Conservation (phyloP, 495 filamentous ascomycete species). For the Tuber magnatum region DNA sequence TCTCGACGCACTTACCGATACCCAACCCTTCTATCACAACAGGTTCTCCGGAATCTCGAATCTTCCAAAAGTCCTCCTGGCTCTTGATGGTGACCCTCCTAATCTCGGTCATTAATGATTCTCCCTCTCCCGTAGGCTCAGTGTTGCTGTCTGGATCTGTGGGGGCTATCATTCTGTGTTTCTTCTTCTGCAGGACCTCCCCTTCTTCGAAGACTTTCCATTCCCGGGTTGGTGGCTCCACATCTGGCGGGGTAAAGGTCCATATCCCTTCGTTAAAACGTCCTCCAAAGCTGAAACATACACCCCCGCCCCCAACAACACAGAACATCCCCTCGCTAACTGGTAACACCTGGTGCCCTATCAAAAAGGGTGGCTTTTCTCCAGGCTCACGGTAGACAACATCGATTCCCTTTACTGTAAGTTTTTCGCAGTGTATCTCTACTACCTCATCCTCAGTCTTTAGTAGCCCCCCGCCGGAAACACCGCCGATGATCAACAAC, state of each 20-base stretch:
- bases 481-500: slow-evolving; percentile 35
- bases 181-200: slow-evolving; percentile 27
- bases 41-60: slow-evolving; percentile 56
- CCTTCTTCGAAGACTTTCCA: slow-evolving; percentile 32
- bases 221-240: slow-evolving; percentile 19
- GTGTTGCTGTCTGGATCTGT: slow-evolving; percentile 10
- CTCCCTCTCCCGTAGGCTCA: not conserved
- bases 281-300: slow-evolving; percentile 82
- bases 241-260: slow-evolving; percentile 36
- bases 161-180: slow-evolving; percentile 3
- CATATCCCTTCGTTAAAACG: slow-evolving; percentile 62
- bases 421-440: slow-evolving; percentile 35
- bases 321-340: slow-evolving; percentile 52
- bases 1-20: slow-evolving; percentile 58
- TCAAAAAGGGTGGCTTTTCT: slow-evolving; percentile 53
- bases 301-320: slow-evolving; percentile 64
- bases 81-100: slow-evolving; percentile 49
- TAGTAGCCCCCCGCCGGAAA: slow-evolving; percentile 30
- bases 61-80: slow-evolving; percentile 51
- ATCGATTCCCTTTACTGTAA: slow-evolving; percentile 27
- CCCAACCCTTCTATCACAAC: slow-evolving; percentile 58
- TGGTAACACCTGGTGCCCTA: slow-evolving; percentile 53
- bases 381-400: slow-evolving; percentile 16
- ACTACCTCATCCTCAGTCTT: slow-evolving; percentile 36
- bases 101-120: slow-evolving; percentile 39